Base-by-base conservation (phyloP, 805 yeast species). In the Metschnikowia gelsemii region DNA sequence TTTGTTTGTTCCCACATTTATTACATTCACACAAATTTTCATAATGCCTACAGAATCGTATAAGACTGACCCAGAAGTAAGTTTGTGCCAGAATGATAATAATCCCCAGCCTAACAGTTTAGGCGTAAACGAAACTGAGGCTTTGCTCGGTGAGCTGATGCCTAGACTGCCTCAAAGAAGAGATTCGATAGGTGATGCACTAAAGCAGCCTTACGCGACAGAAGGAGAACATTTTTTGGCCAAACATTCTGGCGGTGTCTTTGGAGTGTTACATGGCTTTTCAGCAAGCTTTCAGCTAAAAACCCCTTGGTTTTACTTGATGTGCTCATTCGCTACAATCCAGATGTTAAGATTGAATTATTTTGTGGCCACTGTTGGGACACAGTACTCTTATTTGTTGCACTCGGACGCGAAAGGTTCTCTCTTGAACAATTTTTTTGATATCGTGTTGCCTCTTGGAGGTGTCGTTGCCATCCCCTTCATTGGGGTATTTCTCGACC, bases 301-400 rank as follows among this genome's bases (percentile, higher is more conserved):
- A 45, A 70, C 80, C 2, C 73, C 68, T 40, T 77, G 81, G 81
- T 77, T 77, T 50, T 49, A 59, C 32, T 60, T 76, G 31, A 74
- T 76, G 63, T 68, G 78, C 50, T 35, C 63, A 21, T 75, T 75
- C 54, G 65, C 78, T n/a, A 74, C 77, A 16, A 68, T 77, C 44
- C 79, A 73, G 59, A 77, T 77, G 82, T 64, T 77, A 45, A 62
- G 82, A 52, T 60, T 77, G 41, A 77, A 77, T 58, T 77, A 77
- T 58, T 77, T 77, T 56, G 82, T 77, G 36, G 81, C 82, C 18
- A 77, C 82, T 13, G 66, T 77, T 43, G 70, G 73, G 38, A 67
- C 81, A n/a, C 82, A 77, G 54, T 77, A 77, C 52, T 57, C 71
- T 9, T 77, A 60, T 49, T 54, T 77, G 40, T 61, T 77, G 31